Conservation (phyloP, 2,329 filamentous ascomycete species). For the Cordyceps cateniannulata region DNA sequence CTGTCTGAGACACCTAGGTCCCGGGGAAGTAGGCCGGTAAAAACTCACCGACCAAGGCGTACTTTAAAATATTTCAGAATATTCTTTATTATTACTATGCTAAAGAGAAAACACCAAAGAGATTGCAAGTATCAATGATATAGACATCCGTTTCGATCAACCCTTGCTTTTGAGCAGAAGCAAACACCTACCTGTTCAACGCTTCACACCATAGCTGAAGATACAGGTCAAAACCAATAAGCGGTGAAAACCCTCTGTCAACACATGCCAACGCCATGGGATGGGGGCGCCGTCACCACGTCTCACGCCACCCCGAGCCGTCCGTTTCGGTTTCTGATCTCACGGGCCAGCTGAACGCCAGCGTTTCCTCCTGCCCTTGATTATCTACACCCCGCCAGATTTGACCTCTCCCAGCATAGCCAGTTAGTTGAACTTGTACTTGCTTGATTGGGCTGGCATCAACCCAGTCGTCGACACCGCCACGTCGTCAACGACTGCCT, state of each 20-base stretch:
- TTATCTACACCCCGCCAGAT: background rate
- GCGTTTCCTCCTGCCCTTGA: background rate
- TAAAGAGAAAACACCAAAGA: background rate
- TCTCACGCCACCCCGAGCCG: background rate
- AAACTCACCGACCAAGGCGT: background rate
- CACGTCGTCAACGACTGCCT: background rate
- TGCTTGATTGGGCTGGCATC: background rate
- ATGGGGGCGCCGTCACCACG: constrained; percentile 1
- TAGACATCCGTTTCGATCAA: background rate
- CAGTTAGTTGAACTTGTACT: background rate
- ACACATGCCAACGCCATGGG: constrained; percentile 6
- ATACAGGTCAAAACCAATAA: background rate
- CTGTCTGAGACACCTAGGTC: constrained; percentile 7
- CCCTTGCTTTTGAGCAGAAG: background rate
- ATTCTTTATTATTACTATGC: background rate
- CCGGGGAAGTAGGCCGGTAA: background rate
- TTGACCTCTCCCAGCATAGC: background rate
- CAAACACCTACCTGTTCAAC: background rate
- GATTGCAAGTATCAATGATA: too few species aligned
- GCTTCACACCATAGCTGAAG: background rate
- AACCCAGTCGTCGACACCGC: background rate
- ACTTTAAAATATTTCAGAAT: background rate
- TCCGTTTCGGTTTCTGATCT: background rate
- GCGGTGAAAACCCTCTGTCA: constrained; percentile 9
- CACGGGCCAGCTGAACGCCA: background rate